Percentiles rank a stretch among this genome's conserved stretches.
Evolutionary conservation across 192 early-diverging fungal genomes (phyloP).

Genomic region (Chytriomyces sp.): DNA sequence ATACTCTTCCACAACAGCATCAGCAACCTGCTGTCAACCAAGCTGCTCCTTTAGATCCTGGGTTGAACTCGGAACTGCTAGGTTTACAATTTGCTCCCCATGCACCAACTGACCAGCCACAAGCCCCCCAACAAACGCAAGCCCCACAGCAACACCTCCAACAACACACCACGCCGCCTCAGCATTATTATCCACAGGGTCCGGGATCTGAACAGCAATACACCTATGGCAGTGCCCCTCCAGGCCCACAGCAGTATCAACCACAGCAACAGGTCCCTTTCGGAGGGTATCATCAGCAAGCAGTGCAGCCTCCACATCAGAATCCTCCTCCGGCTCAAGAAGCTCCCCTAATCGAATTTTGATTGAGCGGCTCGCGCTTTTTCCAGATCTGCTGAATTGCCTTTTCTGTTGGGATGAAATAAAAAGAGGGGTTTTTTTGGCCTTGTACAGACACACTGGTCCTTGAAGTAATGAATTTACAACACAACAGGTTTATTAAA

Average conservation of each 20-base stretch:
- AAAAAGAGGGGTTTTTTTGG: no score
- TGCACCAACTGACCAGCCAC: neutral
- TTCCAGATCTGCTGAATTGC: no score
- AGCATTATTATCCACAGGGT: conserved; percentile 1
- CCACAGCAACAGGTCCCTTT: neutral
- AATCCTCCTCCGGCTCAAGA: conserved; percentile 39
- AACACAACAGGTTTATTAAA: no score
- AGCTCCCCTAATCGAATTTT: conserved; percentile 68
- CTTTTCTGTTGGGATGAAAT: no score
- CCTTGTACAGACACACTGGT: no score
- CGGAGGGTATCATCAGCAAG: conserved; percentile 26
- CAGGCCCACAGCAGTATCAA: conserved; percentile 7
- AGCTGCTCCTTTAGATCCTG: neutral
- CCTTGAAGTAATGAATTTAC: no score
- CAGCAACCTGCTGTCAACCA: neutral
- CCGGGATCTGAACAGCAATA: conserved; percentile 13
- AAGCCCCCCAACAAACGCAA: neutral
- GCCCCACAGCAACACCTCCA: neutral
- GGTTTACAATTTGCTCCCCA: conserved; percentile 22
- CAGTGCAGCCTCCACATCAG: conserved; percentile 35
- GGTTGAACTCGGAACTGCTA: neutral
- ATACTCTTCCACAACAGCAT: neutral
- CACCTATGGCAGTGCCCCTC: conserved; percentile 17
- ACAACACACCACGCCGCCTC: neutral
- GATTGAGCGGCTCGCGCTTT: neutral